Conservation (phyloP, 208 protist species). For the Trichomonas tenax region DNA sequence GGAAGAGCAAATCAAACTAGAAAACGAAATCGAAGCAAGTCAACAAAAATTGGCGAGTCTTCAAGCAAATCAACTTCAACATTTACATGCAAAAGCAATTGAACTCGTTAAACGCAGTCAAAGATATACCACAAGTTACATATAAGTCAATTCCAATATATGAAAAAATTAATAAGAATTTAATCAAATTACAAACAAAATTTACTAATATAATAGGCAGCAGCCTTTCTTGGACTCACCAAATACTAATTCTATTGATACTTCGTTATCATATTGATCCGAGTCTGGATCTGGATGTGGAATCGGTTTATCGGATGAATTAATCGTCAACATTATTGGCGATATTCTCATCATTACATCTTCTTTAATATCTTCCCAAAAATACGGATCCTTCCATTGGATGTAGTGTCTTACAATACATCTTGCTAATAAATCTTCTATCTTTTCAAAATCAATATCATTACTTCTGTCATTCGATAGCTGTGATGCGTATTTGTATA, state of each 20-base stretch:
- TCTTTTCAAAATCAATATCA: neutral
- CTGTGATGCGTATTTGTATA: neutral
- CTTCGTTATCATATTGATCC: neutral
- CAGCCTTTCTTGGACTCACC: neutral
- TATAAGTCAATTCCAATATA: neutral
- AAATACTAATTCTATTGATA: neutral
- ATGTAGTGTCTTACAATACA: neutral
- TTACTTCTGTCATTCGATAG: neutral
- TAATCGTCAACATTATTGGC: neutral
- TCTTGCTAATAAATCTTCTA: neutral
- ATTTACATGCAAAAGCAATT: neutral
- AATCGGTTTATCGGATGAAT: neutral
- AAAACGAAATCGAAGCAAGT: neutral
- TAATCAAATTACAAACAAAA: neutral
- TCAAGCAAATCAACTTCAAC: neutral
- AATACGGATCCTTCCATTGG: neutral
- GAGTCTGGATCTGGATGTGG: neutral
- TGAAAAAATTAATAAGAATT: too few relatives aligned
- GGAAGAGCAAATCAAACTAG: neutral
- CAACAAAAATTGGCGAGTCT: neutral
- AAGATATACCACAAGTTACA: neutral
- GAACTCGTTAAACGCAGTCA: neutral
- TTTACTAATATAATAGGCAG: neutral
- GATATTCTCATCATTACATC: neutral
- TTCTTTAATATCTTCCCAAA: neutral